Percentiles rank a stretch among this genome's conserved stretches.
Conservation (phyloP, 495 filamentous ascomycete species). For the Hypoxylon trugodes region DNA sequence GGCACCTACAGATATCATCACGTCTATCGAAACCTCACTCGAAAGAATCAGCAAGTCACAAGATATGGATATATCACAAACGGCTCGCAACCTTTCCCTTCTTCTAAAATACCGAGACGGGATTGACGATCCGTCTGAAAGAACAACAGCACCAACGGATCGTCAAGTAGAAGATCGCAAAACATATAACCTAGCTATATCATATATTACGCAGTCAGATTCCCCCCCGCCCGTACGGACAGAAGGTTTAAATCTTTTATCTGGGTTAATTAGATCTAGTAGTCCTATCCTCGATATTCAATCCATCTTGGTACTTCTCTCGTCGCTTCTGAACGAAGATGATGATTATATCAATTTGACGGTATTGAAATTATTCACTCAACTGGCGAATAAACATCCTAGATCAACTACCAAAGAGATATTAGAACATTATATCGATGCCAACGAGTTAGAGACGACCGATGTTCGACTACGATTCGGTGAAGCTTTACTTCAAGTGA, state of each 20-base stretch:
- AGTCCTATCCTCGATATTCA: slow-evolving; percentile 77
- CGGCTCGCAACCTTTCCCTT: slow-evolving; percentile 64
- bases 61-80: slow-evolving; percentile 52
- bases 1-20: slow-evolving; percentile 55
- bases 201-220: slow-evolving; percentile 71
- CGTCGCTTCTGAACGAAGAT: slow-evolving; percentile 70
- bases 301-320: slow-evolving; percentile 69
- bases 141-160: slow-evolving; percentile 44
- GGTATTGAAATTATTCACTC: slow-evolving; percentile 71
- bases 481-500: slow-evolving; percentile 73
- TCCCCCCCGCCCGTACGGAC: slow-evolving; percentile 78
- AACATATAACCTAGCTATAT: slow-evolving; percentile 73
- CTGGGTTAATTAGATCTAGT: slow-evolving; percentile 65
- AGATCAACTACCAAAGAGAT: slow-evolving; percentile 70
- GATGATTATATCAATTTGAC: slow-evolving; percentile 82
- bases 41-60: slow-evolving; percentile 52
- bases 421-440: slow-evolving; percentile 74
- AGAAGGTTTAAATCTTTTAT: slow-evolving; percentile 78
- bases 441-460: slow-evolving; percentile 62
- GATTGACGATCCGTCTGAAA: slow-evolving; percentile 49
- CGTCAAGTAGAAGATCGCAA: slow-evolving; percentile 70
- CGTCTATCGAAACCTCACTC: slow-evolving; percentile 60
- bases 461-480: slow-evolving; percentile 77
- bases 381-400: slow-evolving; percentile 71
- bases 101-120: slow-evolving; percentile 65